Conservation (phyloP, 163 green algal genomes). For the Scenedesmus sp. region DNA sequence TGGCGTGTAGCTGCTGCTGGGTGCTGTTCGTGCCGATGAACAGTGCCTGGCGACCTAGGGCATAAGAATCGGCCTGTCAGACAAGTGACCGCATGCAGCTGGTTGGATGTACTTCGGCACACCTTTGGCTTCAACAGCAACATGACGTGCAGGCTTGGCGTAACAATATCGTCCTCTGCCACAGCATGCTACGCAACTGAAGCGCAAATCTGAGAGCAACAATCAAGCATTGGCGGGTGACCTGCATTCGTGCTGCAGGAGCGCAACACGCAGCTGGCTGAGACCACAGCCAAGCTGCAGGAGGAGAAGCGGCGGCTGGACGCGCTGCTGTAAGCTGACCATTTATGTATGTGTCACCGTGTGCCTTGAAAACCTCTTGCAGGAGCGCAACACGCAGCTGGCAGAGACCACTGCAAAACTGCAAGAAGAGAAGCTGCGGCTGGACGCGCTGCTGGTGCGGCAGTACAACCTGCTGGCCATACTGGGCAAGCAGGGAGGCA, state of each 20-base stretch:
- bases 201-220: too few species aligned
- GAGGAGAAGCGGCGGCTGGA: constrained; percentile 57
- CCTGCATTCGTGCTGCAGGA: not conserved
- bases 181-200: too few species aligned
- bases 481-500: constrained; percentile 31
- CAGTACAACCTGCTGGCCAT: constrained; percentile 59
- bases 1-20: not conserved
- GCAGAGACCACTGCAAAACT: constrained; percentile 50
- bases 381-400: constrained; percentile 49
- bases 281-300: constrained; percentile 50
- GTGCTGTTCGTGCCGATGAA: not conserved
- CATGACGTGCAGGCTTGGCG: too few species aligned
- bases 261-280: constrained; percentile 39
- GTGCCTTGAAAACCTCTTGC: not conserved
- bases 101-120: too few species aligned
- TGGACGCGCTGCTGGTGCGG: constrained; percentile 56
- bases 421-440: constrained; percentile 55
- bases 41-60: not conserved
- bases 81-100: too few species aligned
- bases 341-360: too few species aligned
- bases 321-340: constrained; percentile 24
- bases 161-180: too few species aligned
- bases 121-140: too few species aligned
- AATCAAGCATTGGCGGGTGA: too few species aligned
- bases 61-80: too few species aligned